These are phyloP conservation scores for Globisporangium alternatum DNA, from an alignment of 352 stramenopile genomes.

Conservation along the genomic window DNA sequence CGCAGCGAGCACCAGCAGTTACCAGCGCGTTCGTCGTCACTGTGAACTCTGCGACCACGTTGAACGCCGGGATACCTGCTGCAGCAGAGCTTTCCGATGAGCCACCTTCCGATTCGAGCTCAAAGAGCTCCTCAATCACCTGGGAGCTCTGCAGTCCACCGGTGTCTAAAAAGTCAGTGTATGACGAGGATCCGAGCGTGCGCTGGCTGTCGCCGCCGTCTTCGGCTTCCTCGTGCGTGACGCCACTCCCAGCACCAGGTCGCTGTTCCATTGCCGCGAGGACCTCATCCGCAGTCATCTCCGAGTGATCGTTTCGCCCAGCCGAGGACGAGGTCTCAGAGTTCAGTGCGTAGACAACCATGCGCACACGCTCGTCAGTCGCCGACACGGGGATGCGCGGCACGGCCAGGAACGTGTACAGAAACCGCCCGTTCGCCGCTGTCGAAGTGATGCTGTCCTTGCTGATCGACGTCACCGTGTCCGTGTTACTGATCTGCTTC, in stretches of 20 bases:
- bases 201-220: constrained; percentile 29
- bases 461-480: constrained; percentile 63
- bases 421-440: constrained; percentile 37
- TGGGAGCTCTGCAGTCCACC: constrained; percentile 28
- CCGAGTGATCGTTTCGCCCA: constrained; percentile 56
- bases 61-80: constrained; percentile 30
- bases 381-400: constrained; percentile 62
- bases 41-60: constrained; percentile 75
- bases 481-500: constrained; percentile 77
- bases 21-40: constrained; percentile 66
- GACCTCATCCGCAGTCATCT: constrained; percentile 72
- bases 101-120: constrained; percentile 66
- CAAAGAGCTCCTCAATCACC: constrained; percentile 81
- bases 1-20: constrained; percentile 55
- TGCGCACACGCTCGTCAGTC: constrained; percentile 62
- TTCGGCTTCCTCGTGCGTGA: constrained; percentile 28
- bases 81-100: constrained; percentile 31
- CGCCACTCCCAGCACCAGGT: constrained; percentile 30
- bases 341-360: constrained; percentile 72
- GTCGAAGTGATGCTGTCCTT: constrained; percentile 36
- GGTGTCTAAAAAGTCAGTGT: constrained; percentile 30
- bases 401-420: constrained; percentile 85
- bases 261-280: constrained; percentile 63
- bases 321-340: constrained; percentile 32
- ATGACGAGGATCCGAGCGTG: constrained; percentile 51